These are phyloP conservation scores for Lunasporangiospora selenospora DNA, from an alignment of 192 early-diverging fungal genomes.

Conservation along the genomic window DNA sequence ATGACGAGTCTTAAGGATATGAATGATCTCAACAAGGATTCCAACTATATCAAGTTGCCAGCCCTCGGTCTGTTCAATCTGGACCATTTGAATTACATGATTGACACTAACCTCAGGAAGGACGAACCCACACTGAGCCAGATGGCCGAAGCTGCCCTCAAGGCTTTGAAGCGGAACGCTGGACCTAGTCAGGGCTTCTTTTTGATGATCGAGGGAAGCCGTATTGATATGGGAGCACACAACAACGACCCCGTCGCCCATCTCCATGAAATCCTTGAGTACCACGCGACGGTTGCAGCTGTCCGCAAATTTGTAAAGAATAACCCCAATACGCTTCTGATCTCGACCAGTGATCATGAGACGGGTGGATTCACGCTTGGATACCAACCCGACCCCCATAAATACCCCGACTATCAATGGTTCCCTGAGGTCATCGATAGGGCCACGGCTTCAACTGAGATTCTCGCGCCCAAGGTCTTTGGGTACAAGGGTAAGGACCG, in stretches of 20 bases:
- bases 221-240: slow-evolving; percentile 98
- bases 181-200: slow-evolving; percentile 81
- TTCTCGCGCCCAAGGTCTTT: slow-evolving; percentile 54
- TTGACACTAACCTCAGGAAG: slow-evolving; percentile 88
- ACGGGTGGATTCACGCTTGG: slow-evolving; percentile 93
- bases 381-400: slow-evolving; percentile 65
- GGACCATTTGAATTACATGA: slow-evolving; percentile 93
- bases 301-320: slow-evolving; percentile 81
- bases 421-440: slow-evolving; percentile 73
- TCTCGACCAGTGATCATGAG: slow-evolving; percentile 95
- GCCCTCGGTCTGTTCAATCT: slow-evolving; percentile 77
- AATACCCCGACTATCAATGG: slow-evolving; percentile 92
- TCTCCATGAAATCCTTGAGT: slow-evolving; percentile 90
- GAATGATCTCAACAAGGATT: slow-evolving; percentile 51
- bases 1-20: slow-evolving; percentile 66
- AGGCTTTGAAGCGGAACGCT: slow-evolving; percentile 60
- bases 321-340: slow-evolving; percentile 88
- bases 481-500: slow-evolving; percentile 25
- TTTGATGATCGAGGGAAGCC: slow-evolving; percentile 95
- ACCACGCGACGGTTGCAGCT: slow-evolving; percentile 76
- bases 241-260: slow-evolving; percentile 95
- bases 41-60: slow-evolving; percentile 57
- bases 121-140: slow-evolving; percentile 80
- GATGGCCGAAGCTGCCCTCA: slow-evolving; percentile 87
- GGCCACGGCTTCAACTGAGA: slow-evolving; percentile 74